A percentile compares a stretch with the other conserved stretches of the same genome.
Evolutionary conservation across 345 rosid species (phyloP).

Genomic region (Eucalyptus decipiens): DNA sequence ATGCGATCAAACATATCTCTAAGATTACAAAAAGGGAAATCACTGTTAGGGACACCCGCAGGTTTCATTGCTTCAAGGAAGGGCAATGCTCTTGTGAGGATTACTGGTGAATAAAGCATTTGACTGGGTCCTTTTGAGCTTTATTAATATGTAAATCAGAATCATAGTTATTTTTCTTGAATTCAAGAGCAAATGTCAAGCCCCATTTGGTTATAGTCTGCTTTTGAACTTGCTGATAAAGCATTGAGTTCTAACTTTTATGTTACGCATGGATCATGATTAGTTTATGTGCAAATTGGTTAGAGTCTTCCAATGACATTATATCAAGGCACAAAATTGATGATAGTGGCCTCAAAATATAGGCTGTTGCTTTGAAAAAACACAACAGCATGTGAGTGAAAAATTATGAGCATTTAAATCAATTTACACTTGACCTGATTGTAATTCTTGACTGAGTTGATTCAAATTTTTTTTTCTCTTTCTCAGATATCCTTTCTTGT

Average conservation of each 20-base stretch:
- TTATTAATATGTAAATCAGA: not conserved
- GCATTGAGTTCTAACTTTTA: not conserved
- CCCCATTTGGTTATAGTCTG: not conserved
- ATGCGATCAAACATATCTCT: conserved; percentile 73
- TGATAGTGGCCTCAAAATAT: not conserved
- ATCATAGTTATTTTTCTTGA: not conserved
- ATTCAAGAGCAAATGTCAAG: not conserved
- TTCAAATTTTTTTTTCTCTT: not conserved
- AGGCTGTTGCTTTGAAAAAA: not conserved
- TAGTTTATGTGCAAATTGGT: not conserved
- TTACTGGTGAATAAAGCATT: conserved; percentile 47
- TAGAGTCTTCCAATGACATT: not conserved
- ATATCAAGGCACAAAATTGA: not conserved
- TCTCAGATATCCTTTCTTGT: not conserved
- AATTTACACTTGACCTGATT: not conserved
- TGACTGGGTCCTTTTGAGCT: not conserved
- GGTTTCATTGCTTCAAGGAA: conserved; percentile 69
- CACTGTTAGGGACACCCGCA: conserved; percentile 52
- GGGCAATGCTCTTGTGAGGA: conserved; percentile 79
- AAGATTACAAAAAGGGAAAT: conserved; percentile 47
- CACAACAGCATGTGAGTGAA: not conserved
- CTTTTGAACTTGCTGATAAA: not conserved
- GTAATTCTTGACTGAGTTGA: not conserved
- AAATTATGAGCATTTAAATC: not conserved
- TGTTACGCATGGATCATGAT: not conserved